phyloP scores from a whole-genome alignment of 306 rosid species.

The Corylus avellana region DNA sequence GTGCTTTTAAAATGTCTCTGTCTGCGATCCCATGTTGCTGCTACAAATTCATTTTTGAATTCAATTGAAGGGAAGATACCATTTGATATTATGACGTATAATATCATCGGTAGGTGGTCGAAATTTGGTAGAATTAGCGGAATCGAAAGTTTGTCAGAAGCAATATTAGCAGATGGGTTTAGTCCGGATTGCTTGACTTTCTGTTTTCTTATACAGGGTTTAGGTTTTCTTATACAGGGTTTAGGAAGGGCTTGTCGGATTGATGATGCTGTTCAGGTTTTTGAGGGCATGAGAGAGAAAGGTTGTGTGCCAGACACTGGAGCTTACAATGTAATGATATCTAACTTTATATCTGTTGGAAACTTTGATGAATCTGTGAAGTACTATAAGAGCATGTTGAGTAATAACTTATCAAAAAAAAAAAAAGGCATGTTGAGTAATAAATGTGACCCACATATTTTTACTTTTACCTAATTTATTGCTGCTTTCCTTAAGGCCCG shows the following conservation, averaged over 20 bases:
- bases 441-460: conserved; percentile 54
- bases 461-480: conserved; percentile 62
- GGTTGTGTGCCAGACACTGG: conserved; percentile 43
- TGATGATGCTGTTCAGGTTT: conserved; percentile 60
- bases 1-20: conserved; percentile 63
- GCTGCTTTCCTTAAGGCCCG: conserved; percentile 54
- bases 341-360: conserved; percentile 53
- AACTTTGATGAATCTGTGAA: conserved; percentile 54
- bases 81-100: conserved; percentile 50
- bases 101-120: conserved; percentile 73
- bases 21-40: conserved; percentile 56
- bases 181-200: conserved; percentile 55
- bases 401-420: conserved; percentile 5
- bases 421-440: conserved; percentile 42
- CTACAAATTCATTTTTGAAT: conserved; percentile 56
- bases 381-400: conserved; percentile 61
- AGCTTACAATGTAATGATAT: conserved; percentile 70
- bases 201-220: conserved; percentile 56
- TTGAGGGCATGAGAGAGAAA: conserved; percentile 48
- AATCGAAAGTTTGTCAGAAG: conserved; percentile 56
- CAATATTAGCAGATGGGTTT: conserved; percentile 59
- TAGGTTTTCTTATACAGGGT: conserved; percentile 69
- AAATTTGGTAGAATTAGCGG: conserved; percentile 59
- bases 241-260: conserved; percentile 70
- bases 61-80: conserved; percentile 59